Evolutionary conservation across 805 yeast species (phyloP).

Genomic region (Ogataea methanolica): DNA sequence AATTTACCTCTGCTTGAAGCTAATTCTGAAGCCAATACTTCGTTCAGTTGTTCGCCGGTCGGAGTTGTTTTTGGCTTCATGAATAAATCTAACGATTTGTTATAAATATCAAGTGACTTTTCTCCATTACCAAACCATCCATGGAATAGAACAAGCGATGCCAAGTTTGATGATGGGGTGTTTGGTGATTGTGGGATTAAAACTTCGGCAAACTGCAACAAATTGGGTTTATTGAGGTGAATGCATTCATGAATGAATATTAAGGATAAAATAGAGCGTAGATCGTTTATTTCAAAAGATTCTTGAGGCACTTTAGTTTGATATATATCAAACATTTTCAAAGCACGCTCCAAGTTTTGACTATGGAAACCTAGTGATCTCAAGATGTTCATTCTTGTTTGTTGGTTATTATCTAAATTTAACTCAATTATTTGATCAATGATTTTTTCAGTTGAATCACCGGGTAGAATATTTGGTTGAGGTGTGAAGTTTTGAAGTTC

Average conservation of each 20-base stretch:
- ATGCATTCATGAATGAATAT: conserved; percentile 23
- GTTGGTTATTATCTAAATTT: conserved; percentile 11
- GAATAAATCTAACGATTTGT: conserved; percentile 20
- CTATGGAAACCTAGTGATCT: conserved; percentile 23
- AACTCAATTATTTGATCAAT: conserved; percentile 13
- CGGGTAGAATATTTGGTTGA: not conserved
- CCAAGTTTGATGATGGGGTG: conserved; percentile 22
- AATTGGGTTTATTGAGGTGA: conserved; percentile 4
- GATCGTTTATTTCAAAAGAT: conserved; percentile 14
- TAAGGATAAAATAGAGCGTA: conserved; percentile 20
- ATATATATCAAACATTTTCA: conserved; percentile 19
- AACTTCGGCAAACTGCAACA: conserved; percentile 22
- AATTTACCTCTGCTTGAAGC: conserved; percentile 18
- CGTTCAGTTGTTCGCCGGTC: not conserved
- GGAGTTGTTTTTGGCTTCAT: conserved; percentile 13
- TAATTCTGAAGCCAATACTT: not conserved
- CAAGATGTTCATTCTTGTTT: conserved; percentile 12
- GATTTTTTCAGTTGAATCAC: conserved; percentile 2
- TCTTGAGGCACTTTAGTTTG: conserved; percentile 23
- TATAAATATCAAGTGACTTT: conserved; percentile 29
- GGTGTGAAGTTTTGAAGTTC: not conserved
- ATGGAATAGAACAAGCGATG: conserved; percentile 22
- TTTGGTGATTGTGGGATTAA: conserved; percentile 24
- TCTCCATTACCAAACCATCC: conserved; percentile 28
- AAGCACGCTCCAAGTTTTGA: conserved; percentile 17